Conservation (phyloP, 169 alveolate species). For the Plasmodium gonderi region DNA sequence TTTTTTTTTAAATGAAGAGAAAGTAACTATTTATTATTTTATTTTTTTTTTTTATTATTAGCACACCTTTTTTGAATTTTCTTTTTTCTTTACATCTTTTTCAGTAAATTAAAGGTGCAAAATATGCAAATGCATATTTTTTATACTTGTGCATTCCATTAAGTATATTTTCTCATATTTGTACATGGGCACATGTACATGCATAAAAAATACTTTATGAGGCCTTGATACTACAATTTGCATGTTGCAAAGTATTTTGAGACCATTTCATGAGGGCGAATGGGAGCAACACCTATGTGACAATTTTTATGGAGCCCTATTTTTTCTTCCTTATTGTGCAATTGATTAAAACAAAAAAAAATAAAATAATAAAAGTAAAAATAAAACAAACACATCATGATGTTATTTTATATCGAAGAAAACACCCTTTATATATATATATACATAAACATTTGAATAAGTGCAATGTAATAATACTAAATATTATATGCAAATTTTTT, state of each 20-base stretch:
- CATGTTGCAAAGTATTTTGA: not conserved
- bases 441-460: not conserved
- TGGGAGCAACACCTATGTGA: too few relatives aligned
- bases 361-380: not conserved
- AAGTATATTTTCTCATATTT: not conserved
- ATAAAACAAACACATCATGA: not conserved
- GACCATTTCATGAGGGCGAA: not conserved
- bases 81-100: too few relatives aligned
- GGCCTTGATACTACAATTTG: not conserved
- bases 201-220: not conserved
- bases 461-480: not conserved
- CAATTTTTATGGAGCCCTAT: not conserved
- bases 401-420: not conserved
- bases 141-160: not conserved
- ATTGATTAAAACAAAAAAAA: not conserved
- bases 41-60: not conserved
- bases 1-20: not conserved
- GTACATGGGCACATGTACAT: not conserved
- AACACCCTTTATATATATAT: not conserved
- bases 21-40: not conserved
- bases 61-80: not conserved
- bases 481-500: not conserved
- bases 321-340: not conserved
- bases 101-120: not conserved
- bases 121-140: not conserved